Evolutionary conservation across 2,329 filamentous ascomycete species (phyloP), one percentile per base, ranked within the genome.

Genomic region (Dryadomyces sulphureus): DNA sequence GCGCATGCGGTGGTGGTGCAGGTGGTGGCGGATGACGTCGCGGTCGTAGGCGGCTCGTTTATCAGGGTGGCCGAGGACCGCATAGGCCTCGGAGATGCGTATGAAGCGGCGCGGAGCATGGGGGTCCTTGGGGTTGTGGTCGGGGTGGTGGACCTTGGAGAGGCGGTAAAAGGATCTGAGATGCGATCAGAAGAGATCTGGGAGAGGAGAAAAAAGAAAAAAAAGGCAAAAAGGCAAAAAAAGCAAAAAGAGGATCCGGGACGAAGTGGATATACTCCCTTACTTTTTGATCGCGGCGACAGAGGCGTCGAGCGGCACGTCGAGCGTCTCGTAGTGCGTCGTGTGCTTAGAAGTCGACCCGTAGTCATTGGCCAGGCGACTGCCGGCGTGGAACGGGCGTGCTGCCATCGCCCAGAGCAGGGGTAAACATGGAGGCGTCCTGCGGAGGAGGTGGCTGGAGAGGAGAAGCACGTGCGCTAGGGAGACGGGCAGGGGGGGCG

Each of bases 91-190:
- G 59, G 78, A 83, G 60, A 95, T 82, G 54, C 77, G 73, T 62
- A 88, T 78, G 70, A 94, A 98, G 59, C 81, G 84, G 48, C 75
- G 66, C 4, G 79, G 70, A 51, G 89, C 84, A 48, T 66, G 60
- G 5, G 84, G 82, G 63, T 94, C 82, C 54, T 74, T 59, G 49
- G 73, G 85, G 69, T 96, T 93, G 60, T 80, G 79, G 70, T 98
- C 92, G 1, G 92, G 92, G 64, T 98, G 92, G 72, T 94, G 82
- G 45, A 74, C 67, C 65, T 95, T 94, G 58, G 88, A 94, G 60
- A 96, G 84, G 50, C 73, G 65, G 72, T 95, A 96, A 75, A 95
- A 98, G 54, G 77, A 77, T 56, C 75, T 80, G 48, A 24, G 0
- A 5, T 1, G 45, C 34, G 24, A 16, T 16, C 4, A 43, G 7